Evolutionary conservation across 257 asterid genomes (phyloP), one percentile per base, ranked within the genome.

Genomic region (Solanum okadae): DNA sequence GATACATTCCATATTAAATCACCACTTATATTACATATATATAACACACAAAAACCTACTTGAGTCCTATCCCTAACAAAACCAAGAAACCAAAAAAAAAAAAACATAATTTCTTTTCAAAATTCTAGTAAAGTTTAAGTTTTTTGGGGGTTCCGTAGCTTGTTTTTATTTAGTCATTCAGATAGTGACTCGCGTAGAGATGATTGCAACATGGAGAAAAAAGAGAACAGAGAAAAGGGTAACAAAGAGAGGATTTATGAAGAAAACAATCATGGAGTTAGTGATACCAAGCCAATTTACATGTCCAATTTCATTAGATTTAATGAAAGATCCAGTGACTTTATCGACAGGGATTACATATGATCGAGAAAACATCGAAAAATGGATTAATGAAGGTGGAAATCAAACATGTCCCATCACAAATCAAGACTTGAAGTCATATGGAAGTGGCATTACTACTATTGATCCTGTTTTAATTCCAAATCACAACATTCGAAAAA

Each of bases 261-360:
- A 71, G 87, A 31, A 79, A 2, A 27, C 16, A 79, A 79, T 15
- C 29, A 27, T 40, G 87, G 91, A 92, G 71, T 88, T 92, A 2
- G 76, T 25, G 23, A 86, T 91, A 33, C 94, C 94, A 4, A 84
- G 46, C 67, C 84, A 91, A 44, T 92, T 89, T n/a, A 86, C 77
- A 2, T 92, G 94, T 16, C 94, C 94, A 18, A 92, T 92, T 81
- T 91, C 94, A 10, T 88, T 91, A 61, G 87, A 92, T 16, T 86
- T 92, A 1, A 92, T 92, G 97, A 93, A 90, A 77, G 97, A 94
- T 88, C 97, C 97, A 5, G 96, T 94, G 77, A 94, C 93, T 52
- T 87, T 94, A 79, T 91, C 95, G 2, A 94, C 92, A 1, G 96
- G 96, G 59, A 90, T 92, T 4, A 94, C 95, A 1, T 94, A 93